Base-by-base conservation (phyloP, 1,139 yeast genomes). In the Kluyveromyces sp. region DNA sequence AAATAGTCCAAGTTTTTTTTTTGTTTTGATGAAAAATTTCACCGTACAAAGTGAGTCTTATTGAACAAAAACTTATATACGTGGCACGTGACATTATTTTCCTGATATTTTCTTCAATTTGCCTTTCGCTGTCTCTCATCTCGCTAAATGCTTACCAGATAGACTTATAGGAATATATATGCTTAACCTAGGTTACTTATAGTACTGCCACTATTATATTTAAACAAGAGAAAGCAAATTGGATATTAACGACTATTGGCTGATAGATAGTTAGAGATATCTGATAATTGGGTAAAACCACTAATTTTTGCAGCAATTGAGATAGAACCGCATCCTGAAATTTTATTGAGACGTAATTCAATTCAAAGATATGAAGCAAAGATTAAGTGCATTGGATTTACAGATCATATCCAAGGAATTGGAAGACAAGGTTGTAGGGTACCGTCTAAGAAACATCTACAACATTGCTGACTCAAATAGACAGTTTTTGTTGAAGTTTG, bases 371-470 rank as follows among this genome's bases (percentile, higher is more conserved):
- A 64, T 66, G 68, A 59, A 90, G 83, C 97, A 90, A 75, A 77
- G 97, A 66, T 78, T 89, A 52, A 82, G 92, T 10, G 83, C 94
- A 3, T 71, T 90, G 50, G 97, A 90, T 66, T 74, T 90, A 41
- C 83, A 81, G 64, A 72, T 88, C 48, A 69, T 89, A 40, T 73
- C 83, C 2, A 68, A 74, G 33, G 98, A 92, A 63, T 73, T 90
- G 49, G 72, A 74, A 47, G 51, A 58, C 4, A 69, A 74, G 45
- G 57, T 88, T 40, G 72, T 76, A 48, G 81, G 82, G 48, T 83
- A 81, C 61, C 70, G 97, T 49, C 70, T 92, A 48, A 90, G 83
- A 54, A 92, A 92, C 64, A 83, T 92, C 48, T 90, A 90, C 67
- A 90, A 88, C 64, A 74, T 88, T 45, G 77, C 83, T 28, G 77